Evolutionary conservation across 2,329 filamentous ascomycete species (phyloP).

Genomic region (Helotiales sp.): DNA sequence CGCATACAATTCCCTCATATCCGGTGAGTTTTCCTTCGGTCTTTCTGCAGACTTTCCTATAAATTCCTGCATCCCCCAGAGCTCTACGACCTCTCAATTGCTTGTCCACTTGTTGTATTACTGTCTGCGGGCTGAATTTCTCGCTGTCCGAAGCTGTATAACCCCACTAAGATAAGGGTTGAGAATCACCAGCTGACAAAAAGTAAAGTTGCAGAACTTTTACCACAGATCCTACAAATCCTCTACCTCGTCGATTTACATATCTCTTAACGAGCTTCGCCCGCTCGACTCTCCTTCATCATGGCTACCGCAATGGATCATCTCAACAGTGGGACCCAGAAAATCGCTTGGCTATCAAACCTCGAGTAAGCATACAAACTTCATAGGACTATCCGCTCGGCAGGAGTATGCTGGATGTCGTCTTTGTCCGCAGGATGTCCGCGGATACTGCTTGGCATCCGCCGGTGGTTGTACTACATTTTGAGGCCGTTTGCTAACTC

Average conservation of each 20-base stretch:
- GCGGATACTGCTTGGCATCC: not conserved
- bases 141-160: conserved; percentile 9
- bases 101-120: not conserved
- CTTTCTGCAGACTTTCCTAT: not conserved
- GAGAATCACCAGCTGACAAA: conserved; percentile 12
- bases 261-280: not conserved
- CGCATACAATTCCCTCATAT: conserved; percentile 14
- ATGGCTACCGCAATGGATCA: conserved; percentile 76
- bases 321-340: conserved; percentile 73
- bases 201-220: not conserved
- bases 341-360: conserved; percentile 54
- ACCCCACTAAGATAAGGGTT: conserved; percentile 18
- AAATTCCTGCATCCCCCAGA: not conserved
- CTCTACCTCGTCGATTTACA: not conserved
- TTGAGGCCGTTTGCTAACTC: not conserved
- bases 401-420: conserved; percentile 32
- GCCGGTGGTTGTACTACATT: not conserved
- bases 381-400: conserved; percentile 44
- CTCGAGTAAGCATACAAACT: not conserved
- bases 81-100: not conserved
- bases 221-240: not conserved
- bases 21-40: conserved; percentile 8
- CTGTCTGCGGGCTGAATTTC: not conserved
- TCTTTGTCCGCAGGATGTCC: not conserved
- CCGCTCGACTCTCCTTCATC: conserved; percentile 12